These are phyloP conservation scores for Firmiana major DNA, from an alignment of 345 rosid genomes.

Conservation along the genomic window DNA sequence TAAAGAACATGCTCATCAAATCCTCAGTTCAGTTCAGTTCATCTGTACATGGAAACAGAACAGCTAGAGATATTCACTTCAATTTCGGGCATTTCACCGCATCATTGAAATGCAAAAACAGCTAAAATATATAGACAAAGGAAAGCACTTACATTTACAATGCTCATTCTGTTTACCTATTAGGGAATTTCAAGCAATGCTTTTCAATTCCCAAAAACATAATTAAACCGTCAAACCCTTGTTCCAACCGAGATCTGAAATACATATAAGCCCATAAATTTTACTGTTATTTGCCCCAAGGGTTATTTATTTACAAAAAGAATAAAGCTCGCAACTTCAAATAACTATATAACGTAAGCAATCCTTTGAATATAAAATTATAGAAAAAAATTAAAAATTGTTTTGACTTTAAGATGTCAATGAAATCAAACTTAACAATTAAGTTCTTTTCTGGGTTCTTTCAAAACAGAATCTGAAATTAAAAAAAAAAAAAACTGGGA, in stretches of 20 bases:
- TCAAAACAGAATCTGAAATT: neutral
- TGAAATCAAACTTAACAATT: neutral
- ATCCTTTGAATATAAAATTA: neutral
- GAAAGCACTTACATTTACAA: neutral
- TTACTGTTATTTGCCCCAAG: neutral
- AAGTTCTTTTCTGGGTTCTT: neutral
- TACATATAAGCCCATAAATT: neutral
- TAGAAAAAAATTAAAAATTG: too few relatives aligned
- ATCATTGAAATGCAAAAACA: neutral
- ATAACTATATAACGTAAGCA: neutral
- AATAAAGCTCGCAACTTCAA: neutral
- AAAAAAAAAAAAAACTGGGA: neutral
- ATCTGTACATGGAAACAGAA: neutral
- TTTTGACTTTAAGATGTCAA: neutral
- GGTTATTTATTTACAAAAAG: neutral
- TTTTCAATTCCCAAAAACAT: neutral
- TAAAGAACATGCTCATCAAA: neutral
- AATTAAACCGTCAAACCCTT: neutral
- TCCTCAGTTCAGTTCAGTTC: neutral
- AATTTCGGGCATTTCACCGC: neutral
- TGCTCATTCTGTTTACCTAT: neutral
- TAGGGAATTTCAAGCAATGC: neutral
- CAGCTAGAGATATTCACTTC: neutral
- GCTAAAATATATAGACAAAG: neutral
- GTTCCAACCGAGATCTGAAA: conserved; percentile 6